These are phyloP conservation scores for Fusarium goolgardi DNA, from an alignment of 2,329 filamentous ascomycete genomes.

Conservation along the genomic window DNA sequence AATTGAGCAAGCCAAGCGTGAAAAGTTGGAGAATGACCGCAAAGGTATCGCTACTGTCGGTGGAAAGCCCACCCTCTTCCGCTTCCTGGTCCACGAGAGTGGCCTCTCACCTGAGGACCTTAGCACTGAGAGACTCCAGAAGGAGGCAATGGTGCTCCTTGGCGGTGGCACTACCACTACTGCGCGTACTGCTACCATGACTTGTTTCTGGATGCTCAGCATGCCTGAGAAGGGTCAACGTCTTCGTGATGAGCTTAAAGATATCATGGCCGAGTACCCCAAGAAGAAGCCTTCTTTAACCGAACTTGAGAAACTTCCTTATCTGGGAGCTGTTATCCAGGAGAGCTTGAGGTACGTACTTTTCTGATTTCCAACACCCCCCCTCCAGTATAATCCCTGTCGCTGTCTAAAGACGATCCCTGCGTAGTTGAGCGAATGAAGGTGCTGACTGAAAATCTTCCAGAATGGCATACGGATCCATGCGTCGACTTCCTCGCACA, in stretches of 20 bases:
- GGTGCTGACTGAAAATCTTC: neutral
- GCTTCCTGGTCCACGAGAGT: neutral
- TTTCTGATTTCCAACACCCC: neutral
- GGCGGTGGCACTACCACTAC: neutral
- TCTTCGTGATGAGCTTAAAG: neutral
- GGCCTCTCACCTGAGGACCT: neutral
- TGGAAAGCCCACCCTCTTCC: neutral
- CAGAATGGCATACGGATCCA: neutral
- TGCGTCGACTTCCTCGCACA: neutral
- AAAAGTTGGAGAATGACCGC: neutral
- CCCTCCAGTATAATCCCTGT: neutral
- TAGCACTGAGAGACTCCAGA: neutral
- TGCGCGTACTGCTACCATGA: neutral
- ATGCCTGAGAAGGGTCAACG: neutral
- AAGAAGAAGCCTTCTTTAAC: neutral
- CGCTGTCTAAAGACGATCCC: neutral
- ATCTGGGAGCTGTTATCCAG: neutral
- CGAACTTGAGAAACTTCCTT: slow-evolving; percentile 2
- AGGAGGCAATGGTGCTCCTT: neutral
- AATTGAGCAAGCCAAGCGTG: neutral
- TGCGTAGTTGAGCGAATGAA: neutral
- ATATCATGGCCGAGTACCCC: neutral
- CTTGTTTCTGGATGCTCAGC: neutral
- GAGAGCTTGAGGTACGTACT: neutral
- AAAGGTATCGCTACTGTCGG: neutral